Conservation (phyloP, 305 asterid genomes). For the Withania somnifera region DNA sequence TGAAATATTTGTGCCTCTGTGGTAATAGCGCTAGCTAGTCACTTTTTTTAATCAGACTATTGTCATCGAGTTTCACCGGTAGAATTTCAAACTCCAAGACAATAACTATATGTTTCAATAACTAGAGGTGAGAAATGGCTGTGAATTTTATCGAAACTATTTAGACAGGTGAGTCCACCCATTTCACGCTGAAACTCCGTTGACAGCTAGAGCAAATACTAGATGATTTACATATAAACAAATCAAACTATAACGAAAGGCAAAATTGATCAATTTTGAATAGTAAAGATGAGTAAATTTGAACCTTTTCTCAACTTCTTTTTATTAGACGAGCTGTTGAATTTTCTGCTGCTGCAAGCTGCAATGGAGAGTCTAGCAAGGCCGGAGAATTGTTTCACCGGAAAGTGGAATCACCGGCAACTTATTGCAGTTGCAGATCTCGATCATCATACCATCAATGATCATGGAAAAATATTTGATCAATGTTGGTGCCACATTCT, state of each 20-base stretch:
- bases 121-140: neutral
- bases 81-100: neutral
- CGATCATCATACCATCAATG: conserved; percentile 18
- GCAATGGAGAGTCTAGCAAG: neutral
- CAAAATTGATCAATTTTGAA: neutral
- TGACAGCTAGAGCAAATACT: neutral
- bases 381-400: neutral
- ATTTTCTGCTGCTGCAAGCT: neutral
- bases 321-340: neutral
- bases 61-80: no score
- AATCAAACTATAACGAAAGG: neutral
- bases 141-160: neutral
- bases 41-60: no score
- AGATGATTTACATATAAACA: neutral
- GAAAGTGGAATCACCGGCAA: conserved; percentile 7
- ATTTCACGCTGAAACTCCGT: neutral
- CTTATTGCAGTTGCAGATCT: conserved; percentile 17
- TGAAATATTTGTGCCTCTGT: neutral
- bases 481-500: conserved; percentile 9
- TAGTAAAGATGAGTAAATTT: neutral
- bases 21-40: neutral
- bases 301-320: neutral
- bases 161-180: neutral
- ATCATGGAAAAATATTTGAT: conserved; percentile 16
- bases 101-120: neutral